Evolutionary conservation across 768 basidiomycete genomes (phyloP).

Genomic region (Termitomyces heimii): DNA sequence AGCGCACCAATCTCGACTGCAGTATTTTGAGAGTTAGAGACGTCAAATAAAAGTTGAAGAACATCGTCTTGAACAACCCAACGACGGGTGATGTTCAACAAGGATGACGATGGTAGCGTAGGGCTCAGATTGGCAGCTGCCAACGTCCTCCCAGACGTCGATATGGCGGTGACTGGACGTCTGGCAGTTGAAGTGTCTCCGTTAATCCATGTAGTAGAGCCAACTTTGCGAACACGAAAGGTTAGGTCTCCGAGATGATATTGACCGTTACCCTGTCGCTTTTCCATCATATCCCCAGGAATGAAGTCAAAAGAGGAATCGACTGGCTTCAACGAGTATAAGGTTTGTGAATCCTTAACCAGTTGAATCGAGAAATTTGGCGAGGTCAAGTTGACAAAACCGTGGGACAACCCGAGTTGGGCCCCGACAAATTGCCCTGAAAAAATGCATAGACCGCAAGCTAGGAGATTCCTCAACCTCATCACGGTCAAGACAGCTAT

Average conservation of each 20-base stretch:
- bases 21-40: constrained; percentile 38
- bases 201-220: constrained; percentile 38
- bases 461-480: constrained; percentile 1
- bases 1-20: constrained; percentile 50
- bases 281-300: constrained; percentile 43
- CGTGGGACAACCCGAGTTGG: constrained; percentile 39
- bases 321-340: constrained; percentile 43
- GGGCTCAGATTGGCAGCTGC: constrained; percentile 45
- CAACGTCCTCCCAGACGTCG: constrained; percentile 36
- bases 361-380: constrained; percentile 38
- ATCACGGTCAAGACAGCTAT: neutral
- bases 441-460: constrained; percentile 1
- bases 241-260: constrained; percentile 55
- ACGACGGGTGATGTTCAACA: constrained; percentile 44
- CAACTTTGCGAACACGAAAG: constrained; percentile 41
- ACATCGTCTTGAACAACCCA: constrained; percentile 39
- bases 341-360: constrained; percentile 51
- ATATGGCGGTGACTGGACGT: constrained; percentile 28
- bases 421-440: constrained; percentile 11
- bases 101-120: constrained; percentile 37
- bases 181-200: constrained; percentile 41
- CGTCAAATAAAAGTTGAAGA: constrained; percentile 44
- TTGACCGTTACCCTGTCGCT: constrained; percentile 39
- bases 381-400: constrained; percentile 41
- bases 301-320: constrained; percentile 43